Evolutionary conservation across 1,284 basidiomycete species (phyloP), one percentile per base, ranked within the genome.

Genomic region (Pholiota adiposa): DNA sequence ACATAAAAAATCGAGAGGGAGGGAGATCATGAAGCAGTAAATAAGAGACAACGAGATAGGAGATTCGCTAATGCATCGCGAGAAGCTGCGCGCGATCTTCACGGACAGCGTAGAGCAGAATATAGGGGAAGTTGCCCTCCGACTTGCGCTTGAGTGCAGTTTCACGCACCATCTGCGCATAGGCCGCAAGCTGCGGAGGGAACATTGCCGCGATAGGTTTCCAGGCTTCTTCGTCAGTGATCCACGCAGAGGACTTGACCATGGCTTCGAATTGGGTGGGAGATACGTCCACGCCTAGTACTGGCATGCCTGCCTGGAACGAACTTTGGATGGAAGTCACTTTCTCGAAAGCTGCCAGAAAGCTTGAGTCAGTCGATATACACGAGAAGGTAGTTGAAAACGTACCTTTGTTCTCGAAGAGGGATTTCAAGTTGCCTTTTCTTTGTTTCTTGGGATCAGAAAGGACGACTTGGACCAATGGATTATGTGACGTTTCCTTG

Each of bases 381-480:
- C 27, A 46, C 21, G 27, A 41, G 46, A 36, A 33, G 40, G 19
- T 31, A 9, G 4, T 40, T 14, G 7, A 4, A 16, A 19, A 52
- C 70, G 9, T 46, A 89, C 90, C 89, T 78, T 84, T 79, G 59
- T 92, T 88, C 29, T 85, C 66, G 65, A 89, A 84, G 25, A 91
- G 79, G 51, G 89, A 83, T 70, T 90, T 92, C 27, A 85, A 83
- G 21, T 85, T 55, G 44, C 54, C 83, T 67, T 87, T 91, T 41
- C 87, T 78, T 60, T 88, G 86, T 69, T 92, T 92, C 77, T 90
- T 92, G 12, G 79, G 73, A 64, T 92, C 90, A 0, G 90, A 88
- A 3, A 92, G 71, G 3, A 92, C 72, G 38, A 81, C 72, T 41
- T 91, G 85, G n/a, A 90, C 77, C 7, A 86, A 83, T 0, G 80